These are phyloP conservation scores for Lyophyllum decastes DNA, from an alignment of 768 basidiomycete species.

Conservation along the genomic window DNA sequence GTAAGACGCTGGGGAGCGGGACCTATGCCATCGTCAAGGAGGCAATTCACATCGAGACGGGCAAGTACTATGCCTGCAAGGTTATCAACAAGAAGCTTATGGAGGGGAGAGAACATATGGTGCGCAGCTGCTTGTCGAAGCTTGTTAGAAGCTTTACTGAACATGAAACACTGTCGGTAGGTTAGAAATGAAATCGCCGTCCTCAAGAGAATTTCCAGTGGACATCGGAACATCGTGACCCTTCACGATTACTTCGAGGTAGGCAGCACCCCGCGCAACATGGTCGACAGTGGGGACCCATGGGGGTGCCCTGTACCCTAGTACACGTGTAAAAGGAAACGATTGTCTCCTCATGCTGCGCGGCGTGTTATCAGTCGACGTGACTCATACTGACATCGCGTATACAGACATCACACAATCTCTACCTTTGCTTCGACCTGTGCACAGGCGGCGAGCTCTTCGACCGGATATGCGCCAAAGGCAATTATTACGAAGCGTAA, in stretches of 20 bases:
- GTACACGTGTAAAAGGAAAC: background rate
- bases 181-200: constrained; percentile 97
- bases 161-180: constrained; percentile 38
- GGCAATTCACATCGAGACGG: constrained; percentile 90
- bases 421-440: constrained; percentile 94
- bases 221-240: constrained; percentile 88
- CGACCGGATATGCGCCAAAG: constrained; percentile 96
- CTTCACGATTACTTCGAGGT: constrained; percentile 97
- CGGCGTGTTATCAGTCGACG: background rate
- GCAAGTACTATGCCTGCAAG: constrained; percentile 96
- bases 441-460: constrained; percentile 99
- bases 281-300: background rate
- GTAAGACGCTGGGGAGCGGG: constrained; percentile 85
- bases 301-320: background rate
- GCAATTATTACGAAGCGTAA: constrained; percentile 93
- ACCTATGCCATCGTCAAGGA: constrained; percentile 96
- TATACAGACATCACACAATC: constrained; percentile 80
- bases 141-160: constrained; percentile 1
- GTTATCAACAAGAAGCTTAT: constrained; percentile 99
- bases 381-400: constrained; percentile 2
- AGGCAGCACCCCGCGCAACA: constrained; percentile 15
- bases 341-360: background rate
- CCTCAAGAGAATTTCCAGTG: constrained; percentile 89
- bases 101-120: constrained; percentile 98
- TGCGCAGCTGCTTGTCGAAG: constrained; percentile 33